These are phyloP conservation scores for Moricandia moricandioides DNA, from an alignment of 345 rosid genomes.

Conservation along the genomic window DNA sequence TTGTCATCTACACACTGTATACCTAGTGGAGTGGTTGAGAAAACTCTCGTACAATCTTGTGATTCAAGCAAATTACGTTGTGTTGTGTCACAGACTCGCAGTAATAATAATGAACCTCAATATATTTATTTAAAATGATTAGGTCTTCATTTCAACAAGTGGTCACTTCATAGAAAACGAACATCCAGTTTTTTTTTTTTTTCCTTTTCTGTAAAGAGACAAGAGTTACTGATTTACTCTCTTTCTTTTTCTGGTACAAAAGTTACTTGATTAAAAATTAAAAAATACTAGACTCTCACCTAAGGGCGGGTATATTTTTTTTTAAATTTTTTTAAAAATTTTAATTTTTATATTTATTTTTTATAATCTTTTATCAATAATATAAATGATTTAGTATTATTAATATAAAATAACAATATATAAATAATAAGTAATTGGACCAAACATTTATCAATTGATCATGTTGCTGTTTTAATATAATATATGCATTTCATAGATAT, in stretches of 20 bases:
- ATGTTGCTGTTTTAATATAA: no score
- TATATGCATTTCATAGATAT: neutral
- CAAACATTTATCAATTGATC: no score
- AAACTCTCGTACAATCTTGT: slow-evolving; percentile 25
- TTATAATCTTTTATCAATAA: no score
- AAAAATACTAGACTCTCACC: no score
- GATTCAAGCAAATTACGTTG: slow-evolving; percentile 28
- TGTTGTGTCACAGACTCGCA: neutral
- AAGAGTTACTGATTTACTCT: neutral
- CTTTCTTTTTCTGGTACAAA: neutral
- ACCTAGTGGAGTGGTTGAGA: slow-evolving; percentile 36
- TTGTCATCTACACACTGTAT: slow-evolving; percentile 16
- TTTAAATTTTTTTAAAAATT: no score
- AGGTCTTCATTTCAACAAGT: neutral
- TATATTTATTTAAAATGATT: neutral
- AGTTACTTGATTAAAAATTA: neutral
- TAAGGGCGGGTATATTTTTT: no score
- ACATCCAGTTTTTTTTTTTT: neutral
- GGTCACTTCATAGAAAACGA: neutral
- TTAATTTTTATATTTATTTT: no score
- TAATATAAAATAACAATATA: no score
- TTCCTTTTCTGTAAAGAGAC: neutral
- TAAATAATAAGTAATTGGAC: no score
- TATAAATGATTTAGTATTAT: no score
- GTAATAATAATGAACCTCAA: slow-evolving; percentile 5